Evolutionary conservation across 2,329 filamentous ascomycete genomes (phyloP), one percentile per base, ranked within the genome.

Genomic region (Ophiostoma sp.): DNA sequence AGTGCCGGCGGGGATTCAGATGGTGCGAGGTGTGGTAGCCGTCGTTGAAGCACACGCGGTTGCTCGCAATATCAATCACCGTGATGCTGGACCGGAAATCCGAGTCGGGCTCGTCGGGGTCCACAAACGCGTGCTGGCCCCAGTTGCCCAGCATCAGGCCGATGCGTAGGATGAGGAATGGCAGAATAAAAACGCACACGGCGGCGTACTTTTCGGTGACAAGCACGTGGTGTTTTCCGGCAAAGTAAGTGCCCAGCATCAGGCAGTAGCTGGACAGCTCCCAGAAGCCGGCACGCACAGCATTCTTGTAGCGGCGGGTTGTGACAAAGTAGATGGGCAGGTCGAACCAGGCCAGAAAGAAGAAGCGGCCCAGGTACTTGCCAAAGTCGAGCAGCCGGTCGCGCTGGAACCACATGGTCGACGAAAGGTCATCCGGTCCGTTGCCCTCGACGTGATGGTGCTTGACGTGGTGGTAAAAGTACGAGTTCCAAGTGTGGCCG

Each of bases 381-480:
- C 89, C 77, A 73, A 94, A 92, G 76, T 92, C 81, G 72, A 80
- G 79, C 1, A 87, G 72, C 69, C 86, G 85, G 77, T 94, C 91
- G 6, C 91, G 85, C 77, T 93, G 90, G 77, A 91, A 94, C 17
- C 89, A 85, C 52, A 94, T 85, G 0, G 91, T 94, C 0, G 90
- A 90, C 1, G 89, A 92, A 0, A 93, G 82, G 76, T 94, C 91
- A 66, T 89, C 84, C 0, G 90, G 90, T 0, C 91, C 91, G 75
- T 94, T 94, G 72, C 87, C 77, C 79, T 94, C 91, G 70, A 94
- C 88, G 74, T 94, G 91, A 76, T 94, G 91, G 76, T 93, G 90
- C 81, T 94, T 94, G 76, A 94, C 90, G 76, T 94, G 91, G 76
- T 94, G 91, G 76, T 93, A 94, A 77, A 86, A 94, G 80, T 94